phyloP scores from a whole-genome alignment of 306 rosid species.

The Sesbania bispinosa region DNA sequence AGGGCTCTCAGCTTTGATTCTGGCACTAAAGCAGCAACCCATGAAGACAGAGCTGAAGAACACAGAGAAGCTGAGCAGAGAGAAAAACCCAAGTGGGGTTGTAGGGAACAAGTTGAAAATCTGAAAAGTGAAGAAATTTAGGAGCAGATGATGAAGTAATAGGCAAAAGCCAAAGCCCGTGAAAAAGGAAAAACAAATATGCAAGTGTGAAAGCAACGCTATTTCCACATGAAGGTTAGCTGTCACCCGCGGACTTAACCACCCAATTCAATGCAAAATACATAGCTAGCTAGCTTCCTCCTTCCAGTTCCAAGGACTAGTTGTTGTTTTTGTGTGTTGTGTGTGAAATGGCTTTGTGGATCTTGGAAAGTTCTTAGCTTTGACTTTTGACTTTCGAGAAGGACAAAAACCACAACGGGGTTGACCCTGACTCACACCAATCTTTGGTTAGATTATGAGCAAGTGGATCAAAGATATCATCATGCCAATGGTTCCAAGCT shows the following conservation, averaged over 20 bases:
- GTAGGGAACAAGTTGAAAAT: conserved; percentile 29
- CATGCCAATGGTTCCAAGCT: neutral
- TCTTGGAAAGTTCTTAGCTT: conserved; percentile 38
- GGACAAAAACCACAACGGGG: conserved; percentile 33
- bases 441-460: conserved; percentile 24
- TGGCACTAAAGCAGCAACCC: conserved; percentile 88
- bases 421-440: conserved; percentile 44
- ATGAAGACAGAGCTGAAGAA: conserved; percentile 47
- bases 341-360: neutral
- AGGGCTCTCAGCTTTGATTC: conserved; percentile 93
- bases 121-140: neutral
- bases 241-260: conserved; percentile 41
- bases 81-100: neutral
- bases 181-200: conserved; percentile 6
- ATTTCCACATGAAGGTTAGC: conserved; percentile 44
- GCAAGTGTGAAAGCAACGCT: conserved; percentile 55
- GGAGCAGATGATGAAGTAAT: neutral
- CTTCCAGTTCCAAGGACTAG: conserved; percentile 9
- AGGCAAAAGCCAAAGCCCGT: neutral
- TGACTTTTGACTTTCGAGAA: conserved; percentile 23
- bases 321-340: conserved; percentile 1
- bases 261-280: conserved; percentile 17
- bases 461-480: conserved; percentile 27
- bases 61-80: conserved; percentile 12
- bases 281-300: neutral